Conservation (phyloP, 371 early-diverging fungal species). For the Coemansia linderi region DNA sequence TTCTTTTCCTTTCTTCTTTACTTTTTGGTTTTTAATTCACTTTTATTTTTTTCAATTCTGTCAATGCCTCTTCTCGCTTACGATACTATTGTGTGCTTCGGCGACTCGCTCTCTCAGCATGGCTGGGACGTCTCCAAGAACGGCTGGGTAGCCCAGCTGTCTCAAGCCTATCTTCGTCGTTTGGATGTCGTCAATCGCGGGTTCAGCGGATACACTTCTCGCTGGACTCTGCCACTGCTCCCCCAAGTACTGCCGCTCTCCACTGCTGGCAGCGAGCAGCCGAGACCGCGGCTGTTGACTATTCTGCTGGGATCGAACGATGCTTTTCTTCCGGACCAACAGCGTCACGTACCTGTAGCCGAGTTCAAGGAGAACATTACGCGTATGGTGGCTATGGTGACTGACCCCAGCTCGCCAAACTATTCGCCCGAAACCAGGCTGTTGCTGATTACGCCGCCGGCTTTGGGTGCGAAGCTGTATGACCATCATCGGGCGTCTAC, state of each 20-base stretch:
- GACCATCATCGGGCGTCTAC: slow-evolving; percentile 33
- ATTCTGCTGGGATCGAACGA: slow-evolving; percentile 89
- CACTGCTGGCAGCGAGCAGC: background rate
- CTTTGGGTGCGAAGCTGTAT: slow-evolving; percentile 66
- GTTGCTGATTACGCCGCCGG: slow-evolving; percentile 78
- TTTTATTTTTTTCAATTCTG: background rate
- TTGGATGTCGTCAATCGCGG: slow-evolving; percentile 80
- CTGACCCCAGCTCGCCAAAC: slow-evolving; percentile 55
- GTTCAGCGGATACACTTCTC: slow-evolving; percentile 70
- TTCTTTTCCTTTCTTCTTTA: background rate
- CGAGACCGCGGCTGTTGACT: slow-evolving; percentile 58
- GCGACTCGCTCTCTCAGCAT: slow-evolving; percentile 57
- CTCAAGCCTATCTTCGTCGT: slow-evolving; percentile 69
- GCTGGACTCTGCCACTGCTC: slow-evolving; percentile 66
- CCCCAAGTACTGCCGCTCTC: slow-evolving; percentile 59
- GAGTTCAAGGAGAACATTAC: slow-evolving; percentile 64
- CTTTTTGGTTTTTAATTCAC: background rate
- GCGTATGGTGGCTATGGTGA: slow-evolving; percentile 60
- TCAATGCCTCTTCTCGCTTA: background rate
- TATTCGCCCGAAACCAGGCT: slow-evolving; percentile 63
- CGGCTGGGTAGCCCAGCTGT: slow-evolving; percentile 73
- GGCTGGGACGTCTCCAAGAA: slow-evolving; percentile 62
- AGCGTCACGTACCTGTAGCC: slow-evolving; percentile 71
- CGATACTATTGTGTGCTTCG: slow-evolving; percentile 32
- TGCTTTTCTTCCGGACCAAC: slow-evolving; percentile 57